phyloP scores from a whole-genome alignment of 129 eudicot species.

The Flaveria linearis region DNA sequence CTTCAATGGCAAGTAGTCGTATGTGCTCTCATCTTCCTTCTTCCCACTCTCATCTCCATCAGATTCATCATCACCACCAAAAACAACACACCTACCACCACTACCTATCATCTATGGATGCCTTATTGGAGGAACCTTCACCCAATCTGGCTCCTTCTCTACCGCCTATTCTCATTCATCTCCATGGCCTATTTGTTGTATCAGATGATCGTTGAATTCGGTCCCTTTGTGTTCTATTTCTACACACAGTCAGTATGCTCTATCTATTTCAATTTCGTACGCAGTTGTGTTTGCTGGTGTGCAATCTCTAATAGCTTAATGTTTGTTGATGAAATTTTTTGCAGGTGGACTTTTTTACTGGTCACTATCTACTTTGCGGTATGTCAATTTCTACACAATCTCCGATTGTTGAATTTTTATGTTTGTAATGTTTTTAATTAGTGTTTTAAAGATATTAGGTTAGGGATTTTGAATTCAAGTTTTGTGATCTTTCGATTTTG shows the following conservation, averaged over 20 bases:
- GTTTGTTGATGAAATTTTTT: constrained; percentile 22
- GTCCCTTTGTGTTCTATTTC: constrained; percentile 65
- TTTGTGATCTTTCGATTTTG: not conserved
- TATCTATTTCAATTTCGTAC: not conserved
- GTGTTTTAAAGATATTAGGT: not conserved
- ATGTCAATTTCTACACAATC: constrained; percentile 16
- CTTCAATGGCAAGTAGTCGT: constrained; percentile 70
- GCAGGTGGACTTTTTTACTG: constrained; percentile 84
- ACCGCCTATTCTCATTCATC: constrained; percentile 54
- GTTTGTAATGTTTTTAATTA: not conserved
- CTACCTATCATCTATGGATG: constrained; percentile 50
- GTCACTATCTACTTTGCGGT: constrained; percentile 80
- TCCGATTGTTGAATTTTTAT: not conserved
- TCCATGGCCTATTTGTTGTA: constrained; percentile 62
- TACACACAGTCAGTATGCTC: constrained; percentile 67
- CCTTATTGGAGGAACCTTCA: constrained; percentile 70
- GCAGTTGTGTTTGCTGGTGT: too few species aligned
- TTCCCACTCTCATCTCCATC: constrained; percentile 44
- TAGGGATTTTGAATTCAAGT: not conserved
- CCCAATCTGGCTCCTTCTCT: constrained; percentile 65
- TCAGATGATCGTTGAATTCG: constrained; percentile 39
- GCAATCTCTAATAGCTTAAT: too few species aligned
- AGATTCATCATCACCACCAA: constrained; percentile 32
- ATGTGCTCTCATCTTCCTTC: constrained; percentile 55
- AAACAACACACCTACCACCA: constrained; percentile 1